These are phyloP conservation scores for Pythium aristosporum DNA, from an alignment of 352 stramenopile genomes.

Conservation along the genomic window DNA sequence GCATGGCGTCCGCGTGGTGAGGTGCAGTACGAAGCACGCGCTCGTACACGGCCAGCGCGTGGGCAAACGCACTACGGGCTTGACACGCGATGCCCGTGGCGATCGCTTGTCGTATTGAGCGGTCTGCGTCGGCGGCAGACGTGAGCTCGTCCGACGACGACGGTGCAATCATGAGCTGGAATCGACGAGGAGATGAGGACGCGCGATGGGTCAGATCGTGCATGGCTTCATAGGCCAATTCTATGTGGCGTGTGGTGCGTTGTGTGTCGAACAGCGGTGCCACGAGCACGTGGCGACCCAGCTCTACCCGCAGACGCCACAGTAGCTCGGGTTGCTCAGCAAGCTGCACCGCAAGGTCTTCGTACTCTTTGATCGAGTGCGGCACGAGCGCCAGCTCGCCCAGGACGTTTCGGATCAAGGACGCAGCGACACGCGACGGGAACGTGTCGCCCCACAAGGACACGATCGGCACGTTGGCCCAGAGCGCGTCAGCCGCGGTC, in stretches of 20 bases:
- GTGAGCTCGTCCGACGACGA: slow-evolving; percentile 3
- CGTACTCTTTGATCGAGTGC: slow-evolving; percentile 69
- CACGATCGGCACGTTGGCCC: slow-evolving; percentile 87
- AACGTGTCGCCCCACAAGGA: slow-evolving; percentile 81
- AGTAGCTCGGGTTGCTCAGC: slow-evolving; percentile 29
- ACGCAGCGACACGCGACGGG: slow-evolving; percentile 64
- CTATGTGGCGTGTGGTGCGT: slow-evolving; percentile 56
- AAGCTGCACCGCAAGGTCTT: slow-evolving; percentile 57
- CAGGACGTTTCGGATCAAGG: slow-evolving; percentile 48
- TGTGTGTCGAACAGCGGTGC: slow-evolving; percentile 77
- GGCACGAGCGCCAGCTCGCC: slow-evolving; percentile 34
- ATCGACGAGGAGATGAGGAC: background rate
- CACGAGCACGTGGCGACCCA: slow-evolving; percentile 33
- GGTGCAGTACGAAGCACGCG: slow-evolving; percentile 35
- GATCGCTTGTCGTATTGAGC: slow-evolving; percentile 22
- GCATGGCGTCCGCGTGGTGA: slow-evolving; percentile 36
- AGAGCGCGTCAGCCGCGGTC: slow-evolving; percentile 90
- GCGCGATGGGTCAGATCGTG: slow-evolving; percentile 47
- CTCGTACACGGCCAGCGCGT: slow-evolving; percentile 40
- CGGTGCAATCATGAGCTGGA: slow-evolving; percentile 51
- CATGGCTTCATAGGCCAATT: slow-evolving; percentile 66
- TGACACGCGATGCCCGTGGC: slow-evolving; percentile 35
- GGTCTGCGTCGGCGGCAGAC: slow-evolving; percentile 1
- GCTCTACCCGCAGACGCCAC: slow-evolving; percentile 26
- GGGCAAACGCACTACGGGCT: slow-evolving; percentile 16